These are phyloP conservation scores for Trichophyton mentagrophytes DNA, from an alignment of 2,329 filamentous ascomycete species.

Conservation along the genomic window DNA sequence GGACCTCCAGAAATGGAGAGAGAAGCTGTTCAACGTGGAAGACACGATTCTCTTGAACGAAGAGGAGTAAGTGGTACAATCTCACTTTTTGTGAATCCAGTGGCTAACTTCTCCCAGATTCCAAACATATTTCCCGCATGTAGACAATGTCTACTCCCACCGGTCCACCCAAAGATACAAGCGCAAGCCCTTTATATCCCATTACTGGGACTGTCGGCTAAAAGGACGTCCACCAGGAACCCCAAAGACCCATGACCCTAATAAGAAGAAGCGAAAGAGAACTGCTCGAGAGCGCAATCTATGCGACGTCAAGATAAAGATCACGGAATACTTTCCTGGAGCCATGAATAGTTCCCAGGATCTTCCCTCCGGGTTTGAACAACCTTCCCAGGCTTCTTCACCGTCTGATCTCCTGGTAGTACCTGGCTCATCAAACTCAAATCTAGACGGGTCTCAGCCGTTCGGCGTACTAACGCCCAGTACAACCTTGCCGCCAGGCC, in stretches of 20 bases:
- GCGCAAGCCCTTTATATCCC: constrained; percentile 66
- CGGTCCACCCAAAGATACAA: constrained; percentile 71
- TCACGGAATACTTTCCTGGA: constrained; percentile 62
- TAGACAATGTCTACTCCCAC: constrained; percentile 77
- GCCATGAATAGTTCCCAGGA: constrained; percentile 21
- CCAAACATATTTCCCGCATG: constrained; percentile 68
- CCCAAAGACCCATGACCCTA: constrained; percentile 64
- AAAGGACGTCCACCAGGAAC: constrained; percentile 69
- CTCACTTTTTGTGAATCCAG: neutral
- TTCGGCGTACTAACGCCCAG: constrained; percentile 36
- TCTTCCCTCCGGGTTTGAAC: constrained; percentile 20
- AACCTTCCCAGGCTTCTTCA: constrained; percentile 15
- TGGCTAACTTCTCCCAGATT: constrained; percentile 40
- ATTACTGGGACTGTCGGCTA: constrained; percentile 74
- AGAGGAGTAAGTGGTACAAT: constrained; percentile 47
- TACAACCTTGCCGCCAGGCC: constrained; percentile 28
- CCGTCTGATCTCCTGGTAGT: constrained; percentile 1
- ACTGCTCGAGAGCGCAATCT: constrained; percentile 61
- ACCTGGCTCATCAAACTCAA: constrained; percentile 17
- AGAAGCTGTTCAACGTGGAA: constrained; percentile 62
- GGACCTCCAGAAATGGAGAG: constrained; percentile 54
- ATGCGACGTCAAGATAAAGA: constrained; percentile 81
- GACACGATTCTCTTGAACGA: constrained; percentile 59
- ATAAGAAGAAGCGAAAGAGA: constrained; percentile 70
- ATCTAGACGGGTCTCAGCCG: constrained; percentile 18